Evolutionary conservation across 768 basidiomycete genomes (phyloP), one percentile per base, ranked within the genome.

Genomic region (Amanita thiersii): DNA sequence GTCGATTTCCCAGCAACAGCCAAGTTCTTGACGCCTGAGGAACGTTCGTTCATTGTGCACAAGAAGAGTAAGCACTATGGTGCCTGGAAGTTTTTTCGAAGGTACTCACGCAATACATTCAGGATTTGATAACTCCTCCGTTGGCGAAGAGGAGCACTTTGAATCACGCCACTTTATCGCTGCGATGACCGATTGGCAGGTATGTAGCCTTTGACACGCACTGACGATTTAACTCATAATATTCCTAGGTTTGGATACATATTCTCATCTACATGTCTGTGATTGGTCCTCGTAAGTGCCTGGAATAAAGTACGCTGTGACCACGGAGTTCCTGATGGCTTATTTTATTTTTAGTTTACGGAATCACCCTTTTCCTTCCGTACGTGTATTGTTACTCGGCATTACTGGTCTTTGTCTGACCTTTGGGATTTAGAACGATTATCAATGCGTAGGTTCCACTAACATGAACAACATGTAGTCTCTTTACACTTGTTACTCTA

Each of bases 311-410:
- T 42, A n/a, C 14, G 20, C 38, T 7, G 8, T 21, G 18, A 4
- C 24, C n/a, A 8, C 11, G 25, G 25, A 37, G 5, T 35, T 8
- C 23, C 11, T 2, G 24, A 10, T n/a, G n/a, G n/a, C 23, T 33
- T 12, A 10, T 14, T 37, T 5, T 7, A 39, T 45, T 8, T 32
- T 0, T 29, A 82, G 81, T 81, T 2, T 81, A 78, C 50, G 81
- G 81, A 2, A 81, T 81, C 35, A 80, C 81, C 0, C 60, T 82
- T 18, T 85, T 85, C 65, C 59, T 83, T 21, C 80, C 80, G 76
- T 82, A 53, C 51, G 81, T 68, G 15, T 5, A 28, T n/a, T n/a
- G 4, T 25, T 12, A 21, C 25, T 26, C 34, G 7, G 21, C 17
- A n/a, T 14, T 37, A 28, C 7, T 19, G 17, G 9, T 12, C 21